Conservation (phyloP, 495 filamentous ascomycete species). For the Daldinia decipiens region DNA sequence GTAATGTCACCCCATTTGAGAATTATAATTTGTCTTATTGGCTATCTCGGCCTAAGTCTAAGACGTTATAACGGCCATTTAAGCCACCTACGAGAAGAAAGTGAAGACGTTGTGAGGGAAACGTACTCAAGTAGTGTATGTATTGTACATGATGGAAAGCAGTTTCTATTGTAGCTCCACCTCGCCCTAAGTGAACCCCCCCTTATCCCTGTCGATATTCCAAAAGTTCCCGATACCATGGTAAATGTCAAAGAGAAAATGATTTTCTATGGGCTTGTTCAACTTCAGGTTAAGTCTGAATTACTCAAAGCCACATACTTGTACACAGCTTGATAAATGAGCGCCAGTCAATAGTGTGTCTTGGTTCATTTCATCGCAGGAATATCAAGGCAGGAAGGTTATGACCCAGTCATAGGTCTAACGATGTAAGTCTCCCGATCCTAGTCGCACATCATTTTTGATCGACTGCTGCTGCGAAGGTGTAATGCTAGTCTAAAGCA, state of each 20-base stretch:
- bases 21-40: not conserved
- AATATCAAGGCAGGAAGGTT: slow-evolving; percentile 30
- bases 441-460: slow-evolving; percentile 45
- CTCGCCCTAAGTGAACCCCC: not conserved
- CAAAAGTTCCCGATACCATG: slow-evolving; percentile 31
- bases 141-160: slow-evolving; percentile 2
- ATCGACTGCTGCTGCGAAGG: slow-evolving; percentile 37
- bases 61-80: not conserved
- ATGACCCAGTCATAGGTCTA: slow-evolving; percentile 20
- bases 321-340: slow-evolving; percentile 12
- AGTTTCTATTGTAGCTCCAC: slow-evolving; percentile 23
- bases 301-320: slow-evolving; percentile 21
- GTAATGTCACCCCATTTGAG: slow-evolving; percentile 6
- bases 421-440: slow-evolving; percentile 24
- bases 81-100: slow-evolving; percentile 7
- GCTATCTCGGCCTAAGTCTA: slow-evolving; percentile 7
- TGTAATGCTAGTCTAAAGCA: slow-evolving; percentile 22
- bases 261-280: slow-evolving; percentile 17
- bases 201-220: slow-evolving; percentile 15
- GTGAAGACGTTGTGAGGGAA: slow-evolving; percentile 7
- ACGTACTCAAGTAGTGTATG: not conserved
- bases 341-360: slow-evolving; percentile 16
- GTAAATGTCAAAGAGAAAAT: slow-evolving; percentile 13
- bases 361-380: slow-evolving; percentile 4
- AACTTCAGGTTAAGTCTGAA: slow-evolving; percentile 39